These are phyloP conservation scores for Aureobasidium sp. DNA, from an alignment of 2,329 filamentous ascomycete genomes.

Conservation along the genomic window DNA sequence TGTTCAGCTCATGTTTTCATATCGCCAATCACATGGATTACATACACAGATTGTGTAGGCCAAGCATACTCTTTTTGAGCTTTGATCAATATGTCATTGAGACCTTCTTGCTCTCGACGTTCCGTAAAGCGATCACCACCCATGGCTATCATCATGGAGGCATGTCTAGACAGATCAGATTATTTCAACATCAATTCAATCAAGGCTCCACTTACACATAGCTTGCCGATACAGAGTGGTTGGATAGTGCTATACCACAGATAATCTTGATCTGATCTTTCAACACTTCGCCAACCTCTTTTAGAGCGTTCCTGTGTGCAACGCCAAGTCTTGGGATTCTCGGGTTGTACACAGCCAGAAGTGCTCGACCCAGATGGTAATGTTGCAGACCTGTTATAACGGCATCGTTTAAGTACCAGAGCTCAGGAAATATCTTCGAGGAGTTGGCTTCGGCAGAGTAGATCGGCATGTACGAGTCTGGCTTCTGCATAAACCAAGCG, in stretches of 20 bases:
- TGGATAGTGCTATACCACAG: slow-evolving; percentile 50
- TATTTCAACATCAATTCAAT: not conserved
- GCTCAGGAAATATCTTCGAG: slow-evolving; percentile 45
- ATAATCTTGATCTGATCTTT: slow-evolving; percentile 38
- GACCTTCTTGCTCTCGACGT: slow-evolving; percentile 38
- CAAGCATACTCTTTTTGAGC: slow-evolving; percentile 44
- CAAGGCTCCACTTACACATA: slow-evolving; percentile 29
- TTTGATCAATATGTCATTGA: slow-evolving; percentile 39
- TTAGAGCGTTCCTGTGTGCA: no score
- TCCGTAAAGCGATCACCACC: slow-evolving; percentile 43
- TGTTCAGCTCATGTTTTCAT: not conserved
- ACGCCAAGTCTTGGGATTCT: slow-evolving; percentile 43
- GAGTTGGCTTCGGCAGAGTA: slow-evolving; percentile 36
- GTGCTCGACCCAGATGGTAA: slow-evolving; percentile 48
- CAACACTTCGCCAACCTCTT: no score
- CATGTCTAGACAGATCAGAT: slow-evolving; percentile 13
- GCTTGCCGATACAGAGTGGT: slow-evolving; percentile 44
- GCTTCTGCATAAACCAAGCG: slow-evolving; percentile 27
- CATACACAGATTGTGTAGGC: slow-evolving; percentile 33
- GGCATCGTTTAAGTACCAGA: slow-evolving; percentile 50
- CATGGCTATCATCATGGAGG: slow-evolving; percentile 26
- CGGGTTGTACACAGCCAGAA: slow-evolving; percentile 49
- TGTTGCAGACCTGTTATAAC: slow-evolving; percentile 50
- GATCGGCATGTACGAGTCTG: slow-evolving; percentile 48
- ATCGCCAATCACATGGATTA: not conserved